Base-by-base conservation (phyloP, 2,329 filamentous ascomycete species). In the Cyphellophora attinorum region DNA sequence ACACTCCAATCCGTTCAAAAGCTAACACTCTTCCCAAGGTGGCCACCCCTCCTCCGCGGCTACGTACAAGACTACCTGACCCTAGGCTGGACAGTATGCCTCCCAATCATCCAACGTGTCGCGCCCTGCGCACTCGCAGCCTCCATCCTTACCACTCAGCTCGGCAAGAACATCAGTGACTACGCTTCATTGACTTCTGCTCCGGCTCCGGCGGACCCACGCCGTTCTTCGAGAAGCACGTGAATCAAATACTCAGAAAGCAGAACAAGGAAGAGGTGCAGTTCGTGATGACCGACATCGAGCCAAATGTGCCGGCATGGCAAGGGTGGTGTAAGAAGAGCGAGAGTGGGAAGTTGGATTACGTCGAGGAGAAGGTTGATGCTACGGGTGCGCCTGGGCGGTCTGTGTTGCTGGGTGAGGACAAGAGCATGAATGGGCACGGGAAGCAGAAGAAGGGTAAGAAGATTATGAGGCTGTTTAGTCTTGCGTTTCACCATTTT, bases 401-500 rank as follows among this genome's bases (percentile, higher is more conserved):
- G 27, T 54, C 78, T 19, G 37, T 51, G 31, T 19, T 49, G 43
- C 38, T 47, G 8, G 44, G 31, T 4, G 17, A 16, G 11, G 21
- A 40, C 18, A 25, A n/a, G 21, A n/a, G n/a, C n/a, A n/a, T 25
- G 21, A 41, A 46, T 12, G 50, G 45, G 5, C 8, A 8, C n/a
- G 21, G 21, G 21, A 25, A 25, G 21, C 8, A 25, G 21, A 51
- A 56, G 8, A 61, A 59, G 3, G 62, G 61, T 31, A 69, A 66
- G 50, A 69, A 62, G 29, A 61, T 82, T 14, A 80, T 85, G 51
- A 66, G 81, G 4, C 59, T 85, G 32, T 86, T 82, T 55, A 82
- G 79, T 52, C 64, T 85, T 2, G 73, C 79, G 1, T 88, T 88
- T 50, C 82, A 86, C 56, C 81, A 86, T 58, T 86, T 86, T 46